Conservation (phyloP, 2,329 filamentous ascomycete species). For the Sporothrix humicola region DNA sequence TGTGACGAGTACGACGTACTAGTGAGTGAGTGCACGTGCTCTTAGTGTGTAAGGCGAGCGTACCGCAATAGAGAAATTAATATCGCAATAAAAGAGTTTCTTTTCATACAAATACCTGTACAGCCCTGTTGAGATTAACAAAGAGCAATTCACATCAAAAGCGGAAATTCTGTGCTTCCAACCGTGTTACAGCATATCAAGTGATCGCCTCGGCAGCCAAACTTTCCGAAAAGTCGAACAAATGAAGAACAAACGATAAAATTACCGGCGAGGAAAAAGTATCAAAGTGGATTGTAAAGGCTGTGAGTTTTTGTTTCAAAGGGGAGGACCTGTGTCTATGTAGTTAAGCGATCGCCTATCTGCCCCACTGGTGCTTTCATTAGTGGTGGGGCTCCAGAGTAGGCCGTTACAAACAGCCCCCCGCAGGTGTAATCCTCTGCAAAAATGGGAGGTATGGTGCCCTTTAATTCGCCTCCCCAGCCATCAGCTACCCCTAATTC, state of each 20-base stretch:
- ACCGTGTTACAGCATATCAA: constrained; percentile 6
- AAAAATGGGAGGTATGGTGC: not conserved
- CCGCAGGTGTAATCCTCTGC: not conserved
- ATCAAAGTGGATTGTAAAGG: not conserved
- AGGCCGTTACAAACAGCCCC: not conserved
- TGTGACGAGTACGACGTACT: too few relatives aligned
- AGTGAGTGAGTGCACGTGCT: constrained; percentile 15
- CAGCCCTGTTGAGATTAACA: constrained; percentile 24
- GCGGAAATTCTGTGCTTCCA: not conserved
- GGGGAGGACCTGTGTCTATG: not conserved
- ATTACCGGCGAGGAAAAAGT: not conserved
- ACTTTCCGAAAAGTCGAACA: not conserved
- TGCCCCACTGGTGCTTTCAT: constrained; percentile 15
- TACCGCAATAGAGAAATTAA: constrained; percentile 2
- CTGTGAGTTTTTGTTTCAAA: not conserved
- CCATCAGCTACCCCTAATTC: constrained; percentile 16
- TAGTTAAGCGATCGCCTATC: constrained; percentile 1
- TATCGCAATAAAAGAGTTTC: constrained; percentile 13
- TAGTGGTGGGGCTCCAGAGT: constrained; percentile 7
- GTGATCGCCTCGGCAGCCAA: constrained; percentile 13
- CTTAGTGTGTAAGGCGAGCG: not conserved
- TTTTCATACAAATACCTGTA: not conserved
- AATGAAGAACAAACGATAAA: constrained; percentile 16
- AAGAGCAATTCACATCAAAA: not conserved
- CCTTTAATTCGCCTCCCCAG: not conserved